Evolutionary conservation across 176 grass and related monocot species (phyloP), one percentile per base, ranked within the genome.

Genomic region (Zizania latifolia): DNA sequence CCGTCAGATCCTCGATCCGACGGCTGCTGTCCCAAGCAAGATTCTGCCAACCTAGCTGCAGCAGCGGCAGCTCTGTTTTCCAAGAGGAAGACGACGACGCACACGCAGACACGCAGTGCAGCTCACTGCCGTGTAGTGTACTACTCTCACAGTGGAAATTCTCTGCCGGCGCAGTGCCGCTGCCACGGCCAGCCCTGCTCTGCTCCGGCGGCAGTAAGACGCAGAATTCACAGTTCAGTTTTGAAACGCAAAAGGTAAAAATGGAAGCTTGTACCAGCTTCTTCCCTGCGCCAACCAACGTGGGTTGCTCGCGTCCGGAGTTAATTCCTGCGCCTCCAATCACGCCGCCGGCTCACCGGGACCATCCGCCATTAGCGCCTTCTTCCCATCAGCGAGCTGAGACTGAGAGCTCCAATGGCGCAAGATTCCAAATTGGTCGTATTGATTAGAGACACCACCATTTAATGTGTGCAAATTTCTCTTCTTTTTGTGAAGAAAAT

Each of bases 221-320:
- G 3, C 68, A 74, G 74, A 54, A 74, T 70, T 88, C 80, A 88
- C 86, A 74, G 86, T 78, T 68, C 63, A 28, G 54, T 68, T 69
- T 79, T 74, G 68, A 53, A 87, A 54, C 62, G 30, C 80, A 79
- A 16, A 54, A 88, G 80, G 75, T 88, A 74, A 88, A 88, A 88
- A 83, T 78, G 75, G 86, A 76, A 87, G 79, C 79, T 68, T 16
- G 66, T 59, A 72, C 60, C 72, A 10, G 45, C 67, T 66, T 77
- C 58, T 32, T 72, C 59, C 53, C 74, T 65, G 66, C 55, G 13
- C n/a, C 17, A 19, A 19, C 3, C 82, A 71, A 76, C 85, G 78
- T 87, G 85, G 85, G 85, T 73, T 83, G 79, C 85, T 65, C 80
- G 80, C 74, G 74, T 27, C 40, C 74, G 79, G 79, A 83, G 59